Evolutionary conservation across 306 rosid genomes (phyloP), one percentile per base, ranked within the genome.

Genomic region (Malus sylvestris): DNA sequence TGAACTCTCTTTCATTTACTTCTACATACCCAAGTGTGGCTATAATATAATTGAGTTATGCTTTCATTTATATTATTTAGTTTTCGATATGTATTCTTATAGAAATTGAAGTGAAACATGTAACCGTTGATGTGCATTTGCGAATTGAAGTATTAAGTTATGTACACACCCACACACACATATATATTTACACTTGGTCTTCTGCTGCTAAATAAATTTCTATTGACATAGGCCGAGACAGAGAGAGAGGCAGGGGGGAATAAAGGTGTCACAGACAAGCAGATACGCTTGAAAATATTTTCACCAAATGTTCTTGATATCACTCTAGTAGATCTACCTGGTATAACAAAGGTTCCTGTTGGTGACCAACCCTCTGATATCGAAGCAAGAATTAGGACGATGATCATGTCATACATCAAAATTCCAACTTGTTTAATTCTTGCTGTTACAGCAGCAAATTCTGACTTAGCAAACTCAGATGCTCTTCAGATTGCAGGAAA

Each of bases 401-500:
- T 95, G 99, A 95, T 95, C 78, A 90, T 91, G 97, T 92, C 97
- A 45, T 95, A 95, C 82, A 95, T 95, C 65, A 95, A 93, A 89
- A 85, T 87, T 65, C 87, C 89, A 18, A 93, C 88, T 76, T 95
- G 99, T 82, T 88, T 95, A 68, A 95, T 95, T 87, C 86, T 95
- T 18, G 99, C 99, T 76, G 99, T 95, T 73, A 92, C 99, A 46
- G 91, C 99, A 0, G 99, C 99, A 78, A 95, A 95, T 86, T 92
- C 99, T 68, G 99, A 95, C 88, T 85, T 92, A 82, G 99, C 99
- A 58, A 95, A 95, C 79, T 95, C 99, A 78, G 99, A 95, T 82
- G 99, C 99, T 77, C 97, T 95, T 84, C 99, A 95, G 87, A 87
- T 95, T 89, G 99, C 99, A 35, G 98, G 98, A 81, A 87, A 88